Conservation (phyloP, 306 rosid genomes). For the Sphenostylis stenocarpa region DNA sequence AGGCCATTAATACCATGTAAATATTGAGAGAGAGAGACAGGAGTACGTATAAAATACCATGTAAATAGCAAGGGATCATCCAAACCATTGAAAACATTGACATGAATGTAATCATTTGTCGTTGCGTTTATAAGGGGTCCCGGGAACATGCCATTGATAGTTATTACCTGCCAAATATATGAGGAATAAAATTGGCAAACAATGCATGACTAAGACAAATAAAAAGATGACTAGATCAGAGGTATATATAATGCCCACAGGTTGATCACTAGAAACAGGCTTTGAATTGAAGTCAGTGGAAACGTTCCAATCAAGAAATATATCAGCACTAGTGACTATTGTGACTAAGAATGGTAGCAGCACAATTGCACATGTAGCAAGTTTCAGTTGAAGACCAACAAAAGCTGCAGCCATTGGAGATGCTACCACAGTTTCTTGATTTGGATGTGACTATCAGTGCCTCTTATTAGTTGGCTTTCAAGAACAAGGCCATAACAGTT, state of each 20-base stretch:
- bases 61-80: conserved; percentile 78
- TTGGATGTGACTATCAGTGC: not conserved
- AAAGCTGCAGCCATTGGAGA: conserved; percentile 40
- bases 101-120: conserved; percentile 61
- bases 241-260: conserved; percentile 26
- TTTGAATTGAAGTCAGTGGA: conserved; percentile 28
- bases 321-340: conserved; percentile 33
- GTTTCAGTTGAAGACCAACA: not conserved
- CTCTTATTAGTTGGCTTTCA: not conserved
- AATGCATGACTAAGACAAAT: not conserved
- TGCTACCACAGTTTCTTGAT: not conserved
- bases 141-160: conserved; percentile 81
- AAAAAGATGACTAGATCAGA: not conserved
- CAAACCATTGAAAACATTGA: conserved; percentile 66
- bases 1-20: no score
- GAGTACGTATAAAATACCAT: conserved; percentile 40
- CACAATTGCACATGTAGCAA: conserved; percentile 10
- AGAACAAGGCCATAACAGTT: not conserved
- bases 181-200: not conserved
- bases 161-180: conserved; percentile 56
- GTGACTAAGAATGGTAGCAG: conserved; percentile 24
- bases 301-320: conserved; percentile 63
- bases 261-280: conserved; percentile 49
- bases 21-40: not conserved
- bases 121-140: conserved; percentile 82